Evolutionary conservation across 2,329 filamentous ascomycete species (phyloP).

Genomic region (Fusarium anguioides): DNA sequence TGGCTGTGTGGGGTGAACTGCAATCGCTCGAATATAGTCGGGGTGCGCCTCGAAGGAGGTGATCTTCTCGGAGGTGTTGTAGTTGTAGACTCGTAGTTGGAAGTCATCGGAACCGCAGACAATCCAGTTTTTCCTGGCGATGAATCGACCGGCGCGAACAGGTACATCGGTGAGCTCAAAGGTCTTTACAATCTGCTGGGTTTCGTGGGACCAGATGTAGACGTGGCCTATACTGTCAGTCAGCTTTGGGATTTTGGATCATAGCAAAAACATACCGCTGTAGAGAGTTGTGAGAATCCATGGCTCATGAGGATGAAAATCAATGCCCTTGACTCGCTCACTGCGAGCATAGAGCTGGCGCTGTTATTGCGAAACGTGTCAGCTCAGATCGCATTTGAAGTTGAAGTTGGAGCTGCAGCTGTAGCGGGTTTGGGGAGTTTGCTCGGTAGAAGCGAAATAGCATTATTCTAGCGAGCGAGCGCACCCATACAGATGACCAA

Average conservation of each 20-base stretch:
- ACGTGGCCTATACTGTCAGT: constrained; percentile 77
- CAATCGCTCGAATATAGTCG: constrained; percentile 97
- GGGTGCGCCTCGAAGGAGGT: constrained; percentile 97
- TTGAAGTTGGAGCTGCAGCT: constrained; percentile 1
- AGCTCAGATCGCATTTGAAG: constrained; percentile 41
- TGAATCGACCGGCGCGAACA: constrained; percentile 94
- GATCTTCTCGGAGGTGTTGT: constrained; percentile 99
- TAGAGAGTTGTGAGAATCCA: constrained; percentile 97
- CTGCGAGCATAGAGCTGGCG: constrained; percentile 75
- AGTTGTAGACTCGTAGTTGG: constrained; percentile 91
- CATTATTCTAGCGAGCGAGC: not conserved
- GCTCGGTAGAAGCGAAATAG: not conserved
- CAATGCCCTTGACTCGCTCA: constrained; percentile 96
- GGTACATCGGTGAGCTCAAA: constrained; percentile 99
- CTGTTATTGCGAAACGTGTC: constrained; percentile 48
- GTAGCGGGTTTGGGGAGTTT: not conserved
- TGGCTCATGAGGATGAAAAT: constrained; percentile 97
- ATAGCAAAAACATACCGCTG: constrained; percentile 72
- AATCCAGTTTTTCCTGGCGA: constrained; percentile 99
- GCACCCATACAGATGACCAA: not conserved
- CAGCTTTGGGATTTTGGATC: constrained; percentile 7
- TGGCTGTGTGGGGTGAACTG: constrained; percentile 92
- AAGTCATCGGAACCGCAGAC: constrained; percentile 96
- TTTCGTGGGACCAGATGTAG: constrained; percentile 99
- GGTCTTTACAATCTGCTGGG: constrained; percentile 96